Evolutionary conservation across 2,329 filamentous ascomycete genomes (phyloP).

Genomic region (Emergomyces africanus): DNA sequence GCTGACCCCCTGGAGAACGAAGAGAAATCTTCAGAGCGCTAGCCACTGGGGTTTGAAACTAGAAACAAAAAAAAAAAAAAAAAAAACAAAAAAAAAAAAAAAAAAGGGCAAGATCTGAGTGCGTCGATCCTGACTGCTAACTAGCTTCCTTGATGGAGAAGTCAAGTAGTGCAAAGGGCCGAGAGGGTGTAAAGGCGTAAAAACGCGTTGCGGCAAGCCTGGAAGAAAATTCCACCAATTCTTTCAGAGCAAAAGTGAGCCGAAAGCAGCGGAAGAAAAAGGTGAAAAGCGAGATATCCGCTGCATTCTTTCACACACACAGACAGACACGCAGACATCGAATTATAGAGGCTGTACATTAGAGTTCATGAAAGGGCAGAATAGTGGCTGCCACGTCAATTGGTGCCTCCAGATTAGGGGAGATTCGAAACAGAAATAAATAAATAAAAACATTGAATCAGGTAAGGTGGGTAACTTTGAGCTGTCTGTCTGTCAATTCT

Average conservation of each 20-base stretch:
- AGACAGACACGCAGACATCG: neutral
- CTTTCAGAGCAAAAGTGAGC: neutral
- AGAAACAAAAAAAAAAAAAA: neutral
- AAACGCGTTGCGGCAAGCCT: neutral
- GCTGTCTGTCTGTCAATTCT: neutral
- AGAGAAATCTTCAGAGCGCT: no score
- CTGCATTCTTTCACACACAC: neutral
- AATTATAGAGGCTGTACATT: neutral
- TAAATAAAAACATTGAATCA: neutral
- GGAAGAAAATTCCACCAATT: neutral
- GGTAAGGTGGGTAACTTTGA: neutral
- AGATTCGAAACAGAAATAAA: neutral
- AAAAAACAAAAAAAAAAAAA: neutral
- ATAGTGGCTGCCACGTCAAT: constrained; percentile 3
- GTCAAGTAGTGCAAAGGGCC: neutral
- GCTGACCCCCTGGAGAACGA: no score
- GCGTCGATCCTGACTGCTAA: neutral
- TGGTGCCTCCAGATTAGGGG: neutral
- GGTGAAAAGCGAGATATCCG: neutral
- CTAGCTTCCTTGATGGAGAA: no score
- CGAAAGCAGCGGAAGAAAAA: neutral
- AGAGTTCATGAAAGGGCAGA: neutral
- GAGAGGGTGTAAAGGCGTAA: neutral
- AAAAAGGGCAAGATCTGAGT: neutral
- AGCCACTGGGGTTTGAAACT: no score